Evolutionary conservation across 2,329 filamentous ascomycete genomes (phyloP), one percentile per base, ranked within the genome.

Genomic region (Tolypocladium pustulatum): DNA sequence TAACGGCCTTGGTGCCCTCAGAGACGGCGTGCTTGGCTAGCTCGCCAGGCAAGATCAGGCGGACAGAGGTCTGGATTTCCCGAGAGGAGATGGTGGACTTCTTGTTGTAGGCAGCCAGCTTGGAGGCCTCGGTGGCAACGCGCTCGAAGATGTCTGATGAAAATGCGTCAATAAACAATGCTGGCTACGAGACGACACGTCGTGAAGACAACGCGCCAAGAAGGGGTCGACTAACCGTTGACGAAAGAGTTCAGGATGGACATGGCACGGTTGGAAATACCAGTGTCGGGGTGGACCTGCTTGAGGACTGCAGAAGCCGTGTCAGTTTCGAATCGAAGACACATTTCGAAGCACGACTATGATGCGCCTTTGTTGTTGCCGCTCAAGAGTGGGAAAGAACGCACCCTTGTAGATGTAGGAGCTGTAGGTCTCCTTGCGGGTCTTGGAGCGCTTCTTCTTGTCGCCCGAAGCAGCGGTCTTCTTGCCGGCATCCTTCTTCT

Each of bases 371-470:
- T n/a, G 20, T 41, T 41, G 40, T 43, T 25, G n/a, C n/a, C 12
- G 7, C 10, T 43, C n/a, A n/a, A n/a, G 22, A 20, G 3, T 4
- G 17, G 34, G 22, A 34, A 58, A 57, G n/a, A 59, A 64, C 68
- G 77, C 74, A 97, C 93, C 94, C 85, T 97, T 99, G 90, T 97
- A 99, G 81, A 99, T 99, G 86, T 99, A 99, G 59, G 91, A 95
- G 69, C 90, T 95, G 84, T 99, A 99, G n/a, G 94, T 99, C 85
- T 99, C 94, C 89, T 97, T 97, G 81, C 94, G 88, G 68, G 92
- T 90, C 92, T 99, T 99, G 82, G 91, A 96, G 75, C 94, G 91
- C 92, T 97, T 99, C 90, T 99, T 99, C 91, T 97, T 97, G 71
- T 97, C 94, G 65, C 94, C 94, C 74, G 90, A 86, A 63, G 92